Conservation (phyloP, 2,329 filamentous ascomycete genomes). For the Thelonectria olida region DNA sequence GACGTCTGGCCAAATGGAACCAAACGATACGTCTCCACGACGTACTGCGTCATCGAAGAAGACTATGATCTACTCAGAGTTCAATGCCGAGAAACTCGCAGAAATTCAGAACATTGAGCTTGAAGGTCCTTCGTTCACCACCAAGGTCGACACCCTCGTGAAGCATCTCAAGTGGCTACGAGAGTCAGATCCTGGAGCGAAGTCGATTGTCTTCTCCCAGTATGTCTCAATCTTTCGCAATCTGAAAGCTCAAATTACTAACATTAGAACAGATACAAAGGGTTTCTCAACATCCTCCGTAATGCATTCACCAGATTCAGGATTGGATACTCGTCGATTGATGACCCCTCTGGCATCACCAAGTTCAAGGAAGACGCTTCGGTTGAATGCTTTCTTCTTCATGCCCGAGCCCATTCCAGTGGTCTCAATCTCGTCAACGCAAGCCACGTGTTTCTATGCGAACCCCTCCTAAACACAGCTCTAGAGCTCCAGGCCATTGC, state of each 20-base stretch:
- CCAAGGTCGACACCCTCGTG: slow-evolving; percentile 86
- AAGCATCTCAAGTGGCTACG: slow-evolving; percentile 89
- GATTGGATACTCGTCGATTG: slow-evolving; percentile 79
- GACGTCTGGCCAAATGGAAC: slow-evolving; percentile 15
- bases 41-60: slow-evolving; percentile 42
- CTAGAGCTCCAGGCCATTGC: slow-evolving; percentile 96
- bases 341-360: slow-evolving; percentile 73
- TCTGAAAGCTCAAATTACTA: slow-evolving; percentile 6
- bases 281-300: slow-evolving; percentile 79
- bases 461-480: slow-evolving; percentile 91
- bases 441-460: slow-evolving; percentile 92
- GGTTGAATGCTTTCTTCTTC: slow-evolving; percentile 85
- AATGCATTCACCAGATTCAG: slow-evolving; percentile 75
- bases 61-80: slow-evolving; percentile 77
- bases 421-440: slow-evolving; percentile 93
- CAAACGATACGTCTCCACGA: slow-evolving; percentile 18
- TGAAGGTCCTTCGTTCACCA: slow-evolving; percentile 78
- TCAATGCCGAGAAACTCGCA: slow-evolving; percentile 74
- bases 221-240: slow-evolving; percentile 39
- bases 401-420: slow-evolving; percentile 87
- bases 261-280: slow-evolving; percentile 63
- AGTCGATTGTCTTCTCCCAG: slow-evolving; percentile 95
- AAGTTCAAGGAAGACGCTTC: slow-evolving; percentile 79
- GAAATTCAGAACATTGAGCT: slow-evolving; percentile 87
- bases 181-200: slow-evolving; percentile 83